phyloP scores from a whole-genome alignment of 495 filamentous ascomycete species.

The Filosporella fistucella region DNA sequence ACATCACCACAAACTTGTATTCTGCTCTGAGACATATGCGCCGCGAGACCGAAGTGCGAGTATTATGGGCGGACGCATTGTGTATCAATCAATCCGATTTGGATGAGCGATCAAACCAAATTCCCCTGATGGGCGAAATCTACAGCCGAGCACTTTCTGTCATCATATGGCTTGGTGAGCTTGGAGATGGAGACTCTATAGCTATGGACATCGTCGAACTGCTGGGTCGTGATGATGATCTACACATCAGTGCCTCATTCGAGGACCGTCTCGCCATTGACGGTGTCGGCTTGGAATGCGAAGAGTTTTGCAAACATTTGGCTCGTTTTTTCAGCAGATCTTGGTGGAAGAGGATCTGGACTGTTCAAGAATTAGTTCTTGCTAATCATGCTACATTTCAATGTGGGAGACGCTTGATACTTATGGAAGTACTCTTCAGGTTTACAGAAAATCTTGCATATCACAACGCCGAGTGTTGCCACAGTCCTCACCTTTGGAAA shows the following conservation, averaged over 20 bases:
- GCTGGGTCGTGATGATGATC: neutral
- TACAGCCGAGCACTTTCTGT: neutral
- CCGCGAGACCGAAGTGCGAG: neutral
- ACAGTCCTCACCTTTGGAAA: neutral
- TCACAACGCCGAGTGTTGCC: no score
- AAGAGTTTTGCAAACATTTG: neutral
- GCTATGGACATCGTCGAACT: neutral
- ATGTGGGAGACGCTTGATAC: neutral
- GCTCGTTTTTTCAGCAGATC: neutral
- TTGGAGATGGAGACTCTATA: neutral
- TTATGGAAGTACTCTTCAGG: neutral
- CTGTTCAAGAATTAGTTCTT: constrained; percentile 2
- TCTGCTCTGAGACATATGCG: neutral
- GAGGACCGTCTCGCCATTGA: neutral
- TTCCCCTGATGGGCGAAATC: neutral
- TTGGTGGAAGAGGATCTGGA: constrained; percentile 5
- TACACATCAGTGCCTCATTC: neutral
- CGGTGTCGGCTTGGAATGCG: neutral
- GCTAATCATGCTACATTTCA: neutral
- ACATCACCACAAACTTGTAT: neutral
- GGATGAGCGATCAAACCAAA: neutral
- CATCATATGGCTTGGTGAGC: neutral
- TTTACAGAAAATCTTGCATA: neutral
- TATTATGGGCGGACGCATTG: neutral
- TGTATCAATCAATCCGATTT: neutral